Evolutionary conservation across 2,329 filamentous ascomycete genomes (phyloP).

Genomic region (Cladorrhinum sp.): DNA sequence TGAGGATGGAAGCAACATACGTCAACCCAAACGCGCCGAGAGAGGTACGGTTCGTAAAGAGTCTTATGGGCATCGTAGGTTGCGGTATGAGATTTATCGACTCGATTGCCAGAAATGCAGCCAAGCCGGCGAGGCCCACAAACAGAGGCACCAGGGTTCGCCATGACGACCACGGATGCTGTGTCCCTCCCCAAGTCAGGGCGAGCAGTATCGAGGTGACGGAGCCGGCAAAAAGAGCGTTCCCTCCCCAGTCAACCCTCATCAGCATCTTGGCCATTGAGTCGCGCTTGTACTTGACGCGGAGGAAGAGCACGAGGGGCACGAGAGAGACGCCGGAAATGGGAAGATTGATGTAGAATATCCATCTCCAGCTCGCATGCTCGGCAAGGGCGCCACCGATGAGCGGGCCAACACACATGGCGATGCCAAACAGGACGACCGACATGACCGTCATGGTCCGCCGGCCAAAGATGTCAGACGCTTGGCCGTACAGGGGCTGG

Average conservation of each 20-base stretch:
- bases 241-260: conserved; percentile 42
- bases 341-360: conserved; percentile 36
- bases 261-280: conserved; percentile 19
- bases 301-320: conserved; percentile 27
- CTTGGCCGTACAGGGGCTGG: too few relatives aligned
- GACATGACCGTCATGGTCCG: neutral
- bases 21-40: conserved; percentile 32
- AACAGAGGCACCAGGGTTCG: conserved; percentile 35
- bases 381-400: neutral
- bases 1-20: conserved; percentile 36
- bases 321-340: conserved; percentile 27
- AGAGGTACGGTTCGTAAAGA: conserved; percentile 44
- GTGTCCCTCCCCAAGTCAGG: conserved; percentile 19
- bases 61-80: conserved; percentile 39
- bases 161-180: conserved; percentile 16
- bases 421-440: neutral
- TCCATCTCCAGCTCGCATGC: neutral
- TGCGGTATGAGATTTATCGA: conserved; percentile 21
- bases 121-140: conserved; percentile 36
- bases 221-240: conserved; percentile 37
- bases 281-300: conserved; percentile 18
- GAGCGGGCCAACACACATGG: neutral
- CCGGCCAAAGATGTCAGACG: neutral
- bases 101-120: conserved; percentile 1
- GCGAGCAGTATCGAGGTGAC: conserved; percentile 36